Evolutionary conservation across 306 rosid species (phyloP).

Genomic region (Bauhinia variegata): DNA sequence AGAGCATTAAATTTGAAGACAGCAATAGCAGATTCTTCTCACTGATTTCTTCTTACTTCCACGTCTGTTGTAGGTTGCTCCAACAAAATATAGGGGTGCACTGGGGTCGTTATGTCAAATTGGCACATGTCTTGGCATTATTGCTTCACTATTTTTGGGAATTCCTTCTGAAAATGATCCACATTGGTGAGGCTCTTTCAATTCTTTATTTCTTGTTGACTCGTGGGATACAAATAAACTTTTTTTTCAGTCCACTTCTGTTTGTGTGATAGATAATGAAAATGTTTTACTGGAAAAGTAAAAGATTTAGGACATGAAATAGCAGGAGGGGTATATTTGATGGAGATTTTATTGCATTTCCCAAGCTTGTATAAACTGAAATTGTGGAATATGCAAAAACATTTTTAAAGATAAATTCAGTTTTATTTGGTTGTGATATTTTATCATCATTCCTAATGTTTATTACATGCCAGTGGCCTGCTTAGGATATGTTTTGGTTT

Average conservation of each 20-base stretch:
- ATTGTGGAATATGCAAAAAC: constrained; percentile 8
- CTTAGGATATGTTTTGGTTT: not conserved
- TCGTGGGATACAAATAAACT: constrained; percentile 5
- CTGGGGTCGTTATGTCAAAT: constrained; percentile 82
- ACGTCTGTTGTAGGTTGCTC: constrained; percentile 66
- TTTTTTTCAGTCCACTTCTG: not conserved
- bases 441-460: not conserved
- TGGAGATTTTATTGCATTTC: constrained; percentile 26
- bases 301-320: constrained; percentile 17
- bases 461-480: not conserved
- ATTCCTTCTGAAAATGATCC: constrained; percentile 75
- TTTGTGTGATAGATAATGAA: constrained; percentile 4
- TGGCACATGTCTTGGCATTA: constrained; percentile 91
- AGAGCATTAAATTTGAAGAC: constrained; percentile 17
- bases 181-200: constrained; percentile 66
- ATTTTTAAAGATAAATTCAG: not conserved
- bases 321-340: not conserved
- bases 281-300: constrained; percentile 18
- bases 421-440: constrained; percentile 7
- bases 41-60: constrained; percentile 15
- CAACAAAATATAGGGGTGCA: constrained; percentile 87
- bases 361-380: not conserved
- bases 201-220: constrained; percentile 27
- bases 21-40: constrained; percentile 6
- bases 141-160: constrained; percentile 73